Base-by-base conservation (phyloP, 345 rosid genomes). In the Citrus maxima region DNA sequence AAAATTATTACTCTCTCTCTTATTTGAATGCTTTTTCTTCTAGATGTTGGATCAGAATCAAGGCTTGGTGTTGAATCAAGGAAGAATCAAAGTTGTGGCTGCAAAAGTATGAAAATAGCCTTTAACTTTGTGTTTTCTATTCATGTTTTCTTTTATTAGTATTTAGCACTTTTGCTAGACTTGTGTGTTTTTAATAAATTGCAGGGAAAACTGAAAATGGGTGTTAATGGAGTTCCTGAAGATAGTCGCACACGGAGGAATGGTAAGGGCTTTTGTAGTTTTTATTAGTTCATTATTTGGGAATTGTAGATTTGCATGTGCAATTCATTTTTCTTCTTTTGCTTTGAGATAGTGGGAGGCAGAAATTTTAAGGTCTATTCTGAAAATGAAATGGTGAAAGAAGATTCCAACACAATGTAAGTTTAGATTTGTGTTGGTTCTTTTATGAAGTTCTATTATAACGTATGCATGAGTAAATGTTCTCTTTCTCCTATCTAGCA, bases 301-400 rank as follows among this genome's bases (percentile, higher is more conserved):
- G 42, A 37, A 19, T 70, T 74, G 27, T 6, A 25, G 14, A 10
- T 4, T 71, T 73, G 55, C 21, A 13, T 46, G 51, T 72, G 30
- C 28, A 27, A 16, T 38, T 49, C 51, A 30, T 13, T 34, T 69
- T 3, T 49, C 40, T 68, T 38, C 37, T 69, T 38, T 76, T 70
- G 16, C 2, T 73, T 30, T 78, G 74, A 63, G 71, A 56, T 85
- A 92, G 92, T 7, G 67, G 78, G 69, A 30, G 76, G 58, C 65
- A 75, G 84, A 62, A 82, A 77, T 80, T 84, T 93, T 56, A 90
- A 82, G 78, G 77, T 93, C 60, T 89, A 74, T 51, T 64, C 90
- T 0, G 93, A 88, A 68, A 78, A 78, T 69, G 88, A 70, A 14
- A 84, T 80, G 78, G 74, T 66, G 22, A 87, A 87, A 77, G 66